Evolutionary conservation across 1,284 basidiomycete genomes (phyloP).

Genomic region (Sanghuangporus weigelae): DNA sequence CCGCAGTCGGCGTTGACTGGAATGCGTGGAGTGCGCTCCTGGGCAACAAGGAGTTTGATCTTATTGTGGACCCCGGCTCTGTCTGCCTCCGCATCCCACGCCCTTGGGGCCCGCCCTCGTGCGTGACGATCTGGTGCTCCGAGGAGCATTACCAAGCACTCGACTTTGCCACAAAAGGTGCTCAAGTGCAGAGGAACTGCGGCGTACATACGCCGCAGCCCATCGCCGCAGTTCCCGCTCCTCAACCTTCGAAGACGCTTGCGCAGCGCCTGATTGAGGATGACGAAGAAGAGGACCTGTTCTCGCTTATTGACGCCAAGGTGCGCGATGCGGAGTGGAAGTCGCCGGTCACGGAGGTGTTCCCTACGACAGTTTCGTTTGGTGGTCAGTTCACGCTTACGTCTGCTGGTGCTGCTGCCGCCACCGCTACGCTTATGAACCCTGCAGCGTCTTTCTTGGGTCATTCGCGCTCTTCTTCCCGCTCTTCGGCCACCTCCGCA

Average conservation of each 20-base stretch:
- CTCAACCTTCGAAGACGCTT: slow-evolving; percentile 43
- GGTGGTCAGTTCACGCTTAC: slow-evolving; percentile 10
- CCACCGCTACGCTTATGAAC: slow-evolving; percentile 36
- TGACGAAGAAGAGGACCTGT: slow-evolving; percentile 66
- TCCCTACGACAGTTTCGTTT: slow-evolving; percentile 35
- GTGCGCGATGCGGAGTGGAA: slow-evolving; percentile 61
- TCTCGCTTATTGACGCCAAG: slow-evolving; percentile 67
- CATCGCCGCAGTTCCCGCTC: neutral
- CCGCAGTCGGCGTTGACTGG: slow-evolving; percentile 65
- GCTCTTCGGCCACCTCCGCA: slow-evolving; percentile 58
- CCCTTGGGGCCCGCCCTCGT: slow-evolving; percentile 34
- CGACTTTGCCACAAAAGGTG: neutral
- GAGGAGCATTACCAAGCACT: slow-evolving; percentile 20
- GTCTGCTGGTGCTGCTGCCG: slow-evolving; percentile 8
- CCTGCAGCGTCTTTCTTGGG: slow-evolving; percentile 61
- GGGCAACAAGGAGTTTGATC: slow-evolving; percentile 65
- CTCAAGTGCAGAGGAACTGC: neutral
- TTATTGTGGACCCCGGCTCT: slow-evolving; percentile 72
- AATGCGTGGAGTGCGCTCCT: slow-evolving; percentile 67
- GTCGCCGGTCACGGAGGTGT: slow-evolving; percentile 54
- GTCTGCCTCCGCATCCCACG: slow-evolving; percentile 55
- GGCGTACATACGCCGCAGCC: slow-evolving; percentile 19
- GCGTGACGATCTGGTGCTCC: slow-evolving; percentile 60
- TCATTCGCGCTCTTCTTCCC: slow-evolving; percentile 71
- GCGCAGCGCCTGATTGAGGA: slow-evolving; percentile 67